Evolutionary conservation across 2,329 filamentous ascomycete genomes (phyloP), one percentile per base, ranked within the genome.

Genomic region (Xylaria hypoxylon): DNA sequence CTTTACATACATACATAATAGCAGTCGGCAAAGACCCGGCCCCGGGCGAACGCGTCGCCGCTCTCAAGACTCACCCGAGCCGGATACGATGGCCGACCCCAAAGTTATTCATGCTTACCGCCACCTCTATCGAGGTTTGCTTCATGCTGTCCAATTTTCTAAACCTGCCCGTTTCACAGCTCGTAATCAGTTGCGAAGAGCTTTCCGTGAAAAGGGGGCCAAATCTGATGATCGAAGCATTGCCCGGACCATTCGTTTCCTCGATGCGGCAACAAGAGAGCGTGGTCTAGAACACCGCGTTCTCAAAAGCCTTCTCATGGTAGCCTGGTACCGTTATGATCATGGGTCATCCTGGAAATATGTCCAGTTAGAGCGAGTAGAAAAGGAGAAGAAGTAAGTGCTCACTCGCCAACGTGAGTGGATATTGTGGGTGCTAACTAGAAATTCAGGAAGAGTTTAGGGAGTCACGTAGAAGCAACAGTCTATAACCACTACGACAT

Each of bases 81-180:
- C 40, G 31, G 47, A 24, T 28, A 64, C 45, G 24, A 79, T 79
- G 78, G 71, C 79, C 24, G 74, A 77, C 8, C 48, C 68, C 74
- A 80, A 88, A 33, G 75, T 92, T 58, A 75, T 90, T 44, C 84
- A 86, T 71, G 88, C 90, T 52, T 96, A 95, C 79, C 87, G 92
- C 67, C 82, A 86, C 64, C 83, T 96, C 38, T 90, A 91, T 75
- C 88, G 90, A 59, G 84, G 84, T 6, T 81, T 87, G 19, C 83
- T 94, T n/a, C 87, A 84, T 33, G 92, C 91, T 3, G 87, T 95
- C 24, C 89, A 91, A 69, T 92, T 89, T 80, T 87, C 91, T 15
- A 85, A 86, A 68, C 92, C 92, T 17, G 86, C 89, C 33, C 89
- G 91, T 60, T 90, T 83, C 77, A 81, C 86, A 3, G 82, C 87